phyloP scores from a whole-genome alignment of 805 yeast genomes.

The Starmerella davenportii region DNA sequence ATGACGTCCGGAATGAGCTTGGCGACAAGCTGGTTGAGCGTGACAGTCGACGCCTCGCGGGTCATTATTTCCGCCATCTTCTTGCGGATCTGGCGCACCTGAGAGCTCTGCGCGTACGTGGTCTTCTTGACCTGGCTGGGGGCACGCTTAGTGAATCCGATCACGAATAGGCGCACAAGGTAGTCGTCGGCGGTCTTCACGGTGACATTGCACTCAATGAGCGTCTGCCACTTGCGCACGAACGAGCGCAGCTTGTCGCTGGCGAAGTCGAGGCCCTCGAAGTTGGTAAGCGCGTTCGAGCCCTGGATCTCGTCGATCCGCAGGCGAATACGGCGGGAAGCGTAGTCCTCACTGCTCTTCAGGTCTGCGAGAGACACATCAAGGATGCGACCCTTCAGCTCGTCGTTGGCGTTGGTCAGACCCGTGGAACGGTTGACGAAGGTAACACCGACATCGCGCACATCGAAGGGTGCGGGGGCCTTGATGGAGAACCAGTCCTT shows the following conservation, averaged over 20 bases:
- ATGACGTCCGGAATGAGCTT: conserved; percentile 97
- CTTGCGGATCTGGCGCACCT: conserved; percentile 92
- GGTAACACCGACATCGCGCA: conserved; percentile 97
- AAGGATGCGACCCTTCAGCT: conserved; percentile 92
- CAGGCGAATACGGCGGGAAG: conserved; percentile 91
- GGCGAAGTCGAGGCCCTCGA: conserved; percentile 98
- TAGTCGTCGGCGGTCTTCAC: conserved; percentile 96
- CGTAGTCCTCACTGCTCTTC: conserved; percentile 97
- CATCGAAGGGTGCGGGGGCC: conserved; percentile 97
- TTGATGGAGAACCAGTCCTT: conserved; percentile 97
- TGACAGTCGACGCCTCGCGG: conserved; percentile 87
- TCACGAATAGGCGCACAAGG: conserved; percentile 88
- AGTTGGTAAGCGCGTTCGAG: conserved; percentile 95
- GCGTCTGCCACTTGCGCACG: conserved; percentile 97
- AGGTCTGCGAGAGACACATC: conserved; percentile 93
- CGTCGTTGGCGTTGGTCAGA: conserved; percentile 92
- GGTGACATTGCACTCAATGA: conserved; percentile 94
- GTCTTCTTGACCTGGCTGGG: conserved; percentile 95
- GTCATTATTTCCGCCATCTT: conserved; percentile 90
- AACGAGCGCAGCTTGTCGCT: conserved; percentile 93
- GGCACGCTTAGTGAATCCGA: conserved; percentile 97
- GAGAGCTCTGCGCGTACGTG: conserved; percentile 93
- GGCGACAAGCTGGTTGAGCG: conserved; percentile 89
- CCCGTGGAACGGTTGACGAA: conserved; percentile 96
- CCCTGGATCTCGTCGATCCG: conserved; percentile 99